phyloP scores from a whole-genome alignment of 495 filamentous ascomycete species.

The Amphirosellinia nigrospora region DNA sequence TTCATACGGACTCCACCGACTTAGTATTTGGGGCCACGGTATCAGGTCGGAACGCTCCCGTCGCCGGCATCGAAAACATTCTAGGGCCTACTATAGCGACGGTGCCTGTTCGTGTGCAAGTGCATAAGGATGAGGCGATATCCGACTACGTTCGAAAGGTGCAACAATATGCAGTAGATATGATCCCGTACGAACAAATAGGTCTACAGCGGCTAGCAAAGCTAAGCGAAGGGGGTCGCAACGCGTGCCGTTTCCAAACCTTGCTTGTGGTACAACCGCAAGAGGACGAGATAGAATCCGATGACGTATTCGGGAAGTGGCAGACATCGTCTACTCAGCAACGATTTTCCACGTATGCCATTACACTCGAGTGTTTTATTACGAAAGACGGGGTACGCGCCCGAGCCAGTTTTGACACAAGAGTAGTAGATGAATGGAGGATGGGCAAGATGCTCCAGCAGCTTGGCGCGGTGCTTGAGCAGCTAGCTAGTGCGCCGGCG shows the following conservation, averaged over 20 bases:
- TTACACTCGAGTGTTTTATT: neutral
- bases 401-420: neutral
- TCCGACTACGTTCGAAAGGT: neutral
- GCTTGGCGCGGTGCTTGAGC: neutral
- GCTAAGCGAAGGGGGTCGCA: neutral
- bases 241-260: neutral
- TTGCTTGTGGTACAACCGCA: conserved; percentile 21
- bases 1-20: neutral
- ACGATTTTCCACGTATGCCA: conserved; percentile 10
- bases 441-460: conserved; percentile 4
- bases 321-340: neutral
- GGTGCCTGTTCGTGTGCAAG: neutral
- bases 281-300: neutral
- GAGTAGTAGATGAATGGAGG: neutral
- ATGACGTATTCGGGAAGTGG: neutral
- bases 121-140: neutral
- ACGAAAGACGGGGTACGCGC: neutral
- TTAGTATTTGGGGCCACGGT: neutral
- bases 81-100: neutral
- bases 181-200: neutral
- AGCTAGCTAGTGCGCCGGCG: neutral
- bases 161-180: neutral
- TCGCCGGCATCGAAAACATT: neutral
- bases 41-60: neutral
- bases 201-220: neutral